These are phyloP conservation scores for Eucalyptus regnans DNA, from an alignment of 345 rosid genomes.

Conservation along the genomic window DNA sequence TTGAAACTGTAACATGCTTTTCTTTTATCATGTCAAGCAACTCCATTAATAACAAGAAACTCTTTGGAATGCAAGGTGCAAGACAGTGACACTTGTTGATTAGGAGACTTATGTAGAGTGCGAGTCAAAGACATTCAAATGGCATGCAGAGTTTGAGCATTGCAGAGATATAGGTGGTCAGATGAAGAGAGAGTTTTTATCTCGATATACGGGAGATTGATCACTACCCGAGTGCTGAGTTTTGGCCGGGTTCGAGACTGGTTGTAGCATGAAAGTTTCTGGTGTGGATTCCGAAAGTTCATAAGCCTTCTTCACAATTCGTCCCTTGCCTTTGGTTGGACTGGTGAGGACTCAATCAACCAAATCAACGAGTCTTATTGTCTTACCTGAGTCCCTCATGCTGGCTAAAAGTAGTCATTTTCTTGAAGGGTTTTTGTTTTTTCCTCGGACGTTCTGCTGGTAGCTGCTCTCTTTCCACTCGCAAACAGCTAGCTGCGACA, in stretches of 20 bases:
- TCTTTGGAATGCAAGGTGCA: neutral
- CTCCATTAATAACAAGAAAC: neutral
- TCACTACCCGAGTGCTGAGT: slow-evolving; percentile 27
- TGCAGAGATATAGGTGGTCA: neutral
- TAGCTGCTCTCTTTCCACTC: neutral
- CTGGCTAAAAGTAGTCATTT: neutral
- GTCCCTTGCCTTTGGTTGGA: slow-evolving; percentile 87
- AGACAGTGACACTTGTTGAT: neutral
- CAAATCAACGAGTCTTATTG: slow-evolving; percentile 12
- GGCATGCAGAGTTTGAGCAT: neutral
- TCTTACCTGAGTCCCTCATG: neutral
- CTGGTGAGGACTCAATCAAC: slow-evolving; percentile 85
- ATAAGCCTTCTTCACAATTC: slow-evolving; percentile 77
- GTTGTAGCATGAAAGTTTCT: slow-evolving; percentile 64
- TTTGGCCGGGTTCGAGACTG: slow-evolving; percentile 77
- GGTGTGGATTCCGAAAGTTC: slow-evolving; percentile 71
- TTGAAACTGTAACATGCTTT: neutral
- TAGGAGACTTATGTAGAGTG: neutral
- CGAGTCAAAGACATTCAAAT: neutral
- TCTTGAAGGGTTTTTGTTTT: neutral
- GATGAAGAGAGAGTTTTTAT: neutral
- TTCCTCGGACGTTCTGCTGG: neutral
- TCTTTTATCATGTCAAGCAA: neutral
- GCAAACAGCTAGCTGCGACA: neutral
- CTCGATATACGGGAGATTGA: neutral